These are phyloP conservation scores for Lasiodiplodia sp. DNA, from an alignment of 2,329 filamentous ascomycete genomes.

Conservation along the genomic window DNA sequence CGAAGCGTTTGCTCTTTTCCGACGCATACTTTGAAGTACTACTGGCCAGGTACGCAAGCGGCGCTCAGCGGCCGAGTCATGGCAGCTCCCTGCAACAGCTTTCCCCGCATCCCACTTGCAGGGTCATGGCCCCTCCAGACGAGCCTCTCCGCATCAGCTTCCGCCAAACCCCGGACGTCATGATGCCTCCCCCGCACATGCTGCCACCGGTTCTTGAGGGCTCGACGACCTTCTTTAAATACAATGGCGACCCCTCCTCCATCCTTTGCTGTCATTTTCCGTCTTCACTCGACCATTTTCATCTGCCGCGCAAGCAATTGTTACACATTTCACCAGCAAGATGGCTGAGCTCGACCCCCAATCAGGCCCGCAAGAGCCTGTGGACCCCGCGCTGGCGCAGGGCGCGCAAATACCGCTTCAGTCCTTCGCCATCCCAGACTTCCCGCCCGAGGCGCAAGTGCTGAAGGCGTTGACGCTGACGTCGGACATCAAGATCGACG, in stretches of 20 bases:
- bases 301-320: not conserved
- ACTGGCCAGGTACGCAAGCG: conserved; percentile 15
- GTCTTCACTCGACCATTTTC: not conserved
- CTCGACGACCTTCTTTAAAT: conserved; percentile 11
- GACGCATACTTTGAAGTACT: not conserved
- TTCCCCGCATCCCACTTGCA: conserved; percentile 27
- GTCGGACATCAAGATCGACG: conserved; percentile 56
- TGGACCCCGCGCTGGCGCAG: conserved; percentile 39
- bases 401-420: conserved; percentile 57
- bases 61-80: conserved; percentile 13
- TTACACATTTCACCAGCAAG: not conserved
- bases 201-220: conserved; percentile 1
- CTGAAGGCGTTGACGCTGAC: conserved; percentile 57
- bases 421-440: conserved; percentile 54
- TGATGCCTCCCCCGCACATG: conserved; percentile 25
- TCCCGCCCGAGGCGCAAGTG: conserved; percentile 53
- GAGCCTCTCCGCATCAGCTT: conserved; percentile 27
- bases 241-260: conserved; percentile 10
- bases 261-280: not conserved
- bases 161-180: conserved; percentile 16
- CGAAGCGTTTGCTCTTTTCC: not conserved
- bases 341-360: conserved; percentile 26
- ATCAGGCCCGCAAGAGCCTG: conserved; percentile 19
- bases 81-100: not conserved
- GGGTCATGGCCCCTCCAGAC: conserved; percentile 25